phyloP scores from a whole-genome alignment of 2,329 filamentous ascomycete genomes.

The Exophiala alcalophila region DNA sequence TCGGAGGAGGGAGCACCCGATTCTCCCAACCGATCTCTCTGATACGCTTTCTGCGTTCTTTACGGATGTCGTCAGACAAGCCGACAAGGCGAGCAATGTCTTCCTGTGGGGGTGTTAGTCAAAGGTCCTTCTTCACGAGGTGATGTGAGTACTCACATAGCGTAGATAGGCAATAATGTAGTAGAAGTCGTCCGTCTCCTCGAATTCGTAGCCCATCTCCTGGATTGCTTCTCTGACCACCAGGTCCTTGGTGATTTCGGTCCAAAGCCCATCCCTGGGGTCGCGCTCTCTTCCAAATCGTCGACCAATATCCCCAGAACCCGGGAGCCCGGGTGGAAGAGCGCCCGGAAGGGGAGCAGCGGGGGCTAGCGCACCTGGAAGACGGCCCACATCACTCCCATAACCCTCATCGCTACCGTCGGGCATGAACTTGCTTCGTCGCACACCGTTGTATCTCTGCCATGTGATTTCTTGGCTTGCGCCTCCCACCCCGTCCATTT shows the following conservation, averaged over 20 bases:
- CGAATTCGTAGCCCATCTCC: constrained; percentile 77
- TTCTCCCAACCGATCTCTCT: constrained; percentile 56
- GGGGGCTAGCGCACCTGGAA: constrained; percentile 35
- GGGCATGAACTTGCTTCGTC: constrained; percentile 69
- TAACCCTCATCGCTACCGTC: constrained; percentile 57
- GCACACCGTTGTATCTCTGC: constrained; percentile 74
- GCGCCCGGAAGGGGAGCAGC: not conserved
- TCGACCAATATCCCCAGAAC: constrained; percentile 43
- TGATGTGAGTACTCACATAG: constrained; percentile 61
- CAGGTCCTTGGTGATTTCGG: constrained; percentile 91
- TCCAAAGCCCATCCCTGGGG: constrained; percentile 71
- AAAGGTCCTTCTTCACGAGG: not conserved
- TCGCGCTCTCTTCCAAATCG: constrained; percentile 42
- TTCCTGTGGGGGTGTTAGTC: constrained; percentile 55
- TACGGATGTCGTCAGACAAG: constrained; percentile 76
- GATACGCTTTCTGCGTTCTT: constrained; percentile 58
- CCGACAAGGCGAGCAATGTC: constrained; percentile 82
- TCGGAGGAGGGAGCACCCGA: constrained; percentile 28
- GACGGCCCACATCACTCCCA: constrained; percentile 52
- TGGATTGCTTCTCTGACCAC: constrained; percentile 85
- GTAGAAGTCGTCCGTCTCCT: constrained; percentile 85
- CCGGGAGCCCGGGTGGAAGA: constrained; percentile 8
- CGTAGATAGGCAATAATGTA: constrained; percentile 88
- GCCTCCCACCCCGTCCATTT: constrained; percentile 75
- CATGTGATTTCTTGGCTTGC: constrained; percentile 74